Percentiles rank a stretch among this genome's conserved stretches.
Evolutionary conservation across 1,284 basidiomycete species (phyloP).

Genomic region (Irpex sp.): DNA sequence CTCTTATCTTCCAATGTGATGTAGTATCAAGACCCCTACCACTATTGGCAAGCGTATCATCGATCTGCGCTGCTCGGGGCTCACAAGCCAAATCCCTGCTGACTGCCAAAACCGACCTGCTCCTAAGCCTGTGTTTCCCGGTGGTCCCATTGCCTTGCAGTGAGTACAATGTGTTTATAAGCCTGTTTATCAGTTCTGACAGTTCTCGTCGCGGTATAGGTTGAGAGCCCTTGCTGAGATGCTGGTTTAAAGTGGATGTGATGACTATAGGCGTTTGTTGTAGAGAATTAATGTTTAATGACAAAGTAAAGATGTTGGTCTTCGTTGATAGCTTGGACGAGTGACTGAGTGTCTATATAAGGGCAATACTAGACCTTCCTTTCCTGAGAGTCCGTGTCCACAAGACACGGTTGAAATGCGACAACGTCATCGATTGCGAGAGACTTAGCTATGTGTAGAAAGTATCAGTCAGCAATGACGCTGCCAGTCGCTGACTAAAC

Average conservation of each 20-base stretch:
- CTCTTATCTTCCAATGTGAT: no score
- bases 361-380: neutral
- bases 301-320: neutral
- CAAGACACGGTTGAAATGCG: neutral
- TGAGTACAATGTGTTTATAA: neutral
- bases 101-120: conserved; percentile 5
- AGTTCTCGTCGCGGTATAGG: neutral
- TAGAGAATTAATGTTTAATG: neutral
- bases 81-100: conserved; percentile 4
- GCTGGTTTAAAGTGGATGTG: neutral
- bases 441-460: neutral
- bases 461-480: neutral
- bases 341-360: neutral
- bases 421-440: conserved; percentile 6
- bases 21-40: neutral
- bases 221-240: neutral
- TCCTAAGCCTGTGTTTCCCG: neutral
- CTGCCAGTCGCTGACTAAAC: neutral
- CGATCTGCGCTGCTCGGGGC: conserved; percentile 8
- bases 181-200: neutral
- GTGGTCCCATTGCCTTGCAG: neutral
- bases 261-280: neutral
- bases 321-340: no score
- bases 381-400: neutral
- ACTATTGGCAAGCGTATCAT: conserved; percentile 4